Evolutionary conservation across 768 basidiomycete genomes (phyloP).

Genomic region (Holtermannia corniformis): DNA sequence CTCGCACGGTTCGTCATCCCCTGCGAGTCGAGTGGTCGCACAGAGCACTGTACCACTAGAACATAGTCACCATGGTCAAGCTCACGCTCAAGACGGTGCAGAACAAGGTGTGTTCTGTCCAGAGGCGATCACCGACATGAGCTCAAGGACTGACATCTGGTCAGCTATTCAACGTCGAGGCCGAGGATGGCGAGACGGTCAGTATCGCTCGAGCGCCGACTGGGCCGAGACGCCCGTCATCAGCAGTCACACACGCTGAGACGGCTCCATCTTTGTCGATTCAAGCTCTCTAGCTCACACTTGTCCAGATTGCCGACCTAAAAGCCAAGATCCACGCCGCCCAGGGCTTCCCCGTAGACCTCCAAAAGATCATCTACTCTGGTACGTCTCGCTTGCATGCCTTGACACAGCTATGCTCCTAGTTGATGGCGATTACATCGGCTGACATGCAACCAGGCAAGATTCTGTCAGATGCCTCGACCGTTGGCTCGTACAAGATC

Average conservation of each 20-base stretch:
- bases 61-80: conserved; percentile 53
- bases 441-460: conserved; percentile 55
- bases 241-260: no score
- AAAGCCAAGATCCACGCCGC: conserved; percentile 72
- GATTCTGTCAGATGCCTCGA: conserved; percentile 79
- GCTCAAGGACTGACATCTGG: neutral
- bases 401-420: neutral
- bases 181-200: conserved; percentile 60
- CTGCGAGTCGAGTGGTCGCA: neutral
- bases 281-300: no score
- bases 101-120: conserved; percentile 50
- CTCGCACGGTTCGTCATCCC: neutral
- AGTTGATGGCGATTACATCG: neutral
- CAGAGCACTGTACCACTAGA: neutral
- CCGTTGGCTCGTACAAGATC: conserved; percentile 75
- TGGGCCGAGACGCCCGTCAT: no score
- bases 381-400: no score
- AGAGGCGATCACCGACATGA: neutral
- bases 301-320: conserved; percentile 54
- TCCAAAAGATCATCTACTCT: conserved; percentile 91
- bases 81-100: conserved; percentile 91
- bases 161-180: conserved; percentile 75
- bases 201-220: no score
- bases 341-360: conserved; percentile 63
- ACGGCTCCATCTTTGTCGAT: no score